Conservation (phyloP, 768 basidiomycete species). For the Auricularia sp. region DNA sequence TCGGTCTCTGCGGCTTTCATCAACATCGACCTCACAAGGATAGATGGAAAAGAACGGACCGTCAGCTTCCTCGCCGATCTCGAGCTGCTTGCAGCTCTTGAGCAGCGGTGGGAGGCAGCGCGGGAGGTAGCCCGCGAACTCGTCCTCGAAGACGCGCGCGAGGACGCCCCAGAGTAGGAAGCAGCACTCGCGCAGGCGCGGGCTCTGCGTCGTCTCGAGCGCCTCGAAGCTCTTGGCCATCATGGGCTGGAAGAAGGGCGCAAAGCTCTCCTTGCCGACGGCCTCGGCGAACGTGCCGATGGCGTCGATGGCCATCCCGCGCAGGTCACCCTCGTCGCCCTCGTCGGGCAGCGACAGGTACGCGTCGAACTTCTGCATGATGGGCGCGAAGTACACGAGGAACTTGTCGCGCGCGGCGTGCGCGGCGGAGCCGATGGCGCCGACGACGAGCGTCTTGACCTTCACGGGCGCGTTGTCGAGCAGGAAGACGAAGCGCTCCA, state of each 20-base stretch:
- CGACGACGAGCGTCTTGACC: constrained; percentile 91
- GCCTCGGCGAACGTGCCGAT: constrained; percentile 97
- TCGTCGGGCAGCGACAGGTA: constrained; percentile 80
- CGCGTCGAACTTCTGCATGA: constrained; percentile 78
- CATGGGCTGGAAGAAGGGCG: constrained; percentile 91
- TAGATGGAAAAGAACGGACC: constrained; percentile 9
- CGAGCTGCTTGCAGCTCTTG: constrained; percentile 70
- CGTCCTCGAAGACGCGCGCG: constrained; percentile 92
- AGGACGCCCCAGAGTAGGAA: constrained; percentile 99
- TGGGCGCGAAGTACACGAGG: constrained; percentile 87
- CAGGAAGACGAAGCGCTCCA: constrained; percentile 84
- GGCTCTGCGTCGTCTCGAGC: constrained; percentile 68
- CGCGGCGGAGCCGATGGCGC: constrained; percentile 95
- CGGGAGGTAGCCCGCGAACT: constrained; percentile 81
- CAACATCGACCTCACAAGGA: neutral
- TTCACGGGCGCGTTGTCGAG: constrained; percentile 78
- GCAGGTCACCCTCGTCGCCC: constrained; percentile 87
- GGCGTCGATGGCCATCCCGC: constrained; percentile 98
- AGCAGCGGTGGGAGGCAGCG: constrained; percentile 81
- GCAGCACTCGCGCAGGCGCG: constrained; percentile 84
- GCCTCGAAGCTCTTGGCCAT: constrained; percentile 94
- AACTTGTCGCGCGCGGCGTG: constrained; percentile 90
- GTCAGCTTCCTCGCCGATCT: constrained; percentile 55
- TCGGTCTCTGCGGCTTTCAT: neutral
- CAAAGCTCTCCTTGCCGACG: constrained; percentile 87